These are phyloP conservation scores for Diplodia mutila DNA, from an alignment of 2,329 filamentous ascomycete species.

Conservation along the genomic window DNA sequence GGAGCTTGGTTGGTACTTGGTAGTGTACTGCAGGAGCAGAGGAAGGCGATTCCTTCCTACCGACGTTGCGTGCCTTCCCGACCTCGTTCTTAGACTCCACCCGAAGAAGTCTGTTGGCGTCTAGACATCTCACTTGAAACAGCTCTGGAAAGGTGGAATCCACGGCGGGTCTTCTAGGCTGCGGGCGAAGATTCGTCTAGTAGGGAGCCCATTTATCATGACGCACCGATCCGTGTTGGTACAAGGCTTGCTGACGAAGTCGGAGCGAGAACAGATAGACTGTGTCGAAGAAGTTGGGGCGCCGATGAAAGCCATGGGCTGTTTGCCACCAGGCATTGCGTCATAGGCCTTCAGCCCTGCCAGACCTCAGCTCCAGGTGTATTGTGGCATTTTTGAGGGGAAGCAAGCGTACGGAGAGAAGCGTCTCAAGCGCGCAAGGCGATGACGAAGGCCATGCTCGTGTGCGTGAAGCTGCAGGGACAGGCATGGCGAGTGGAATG, in stretches of 20 bases:
- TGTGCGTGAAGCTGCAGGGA: background rate
- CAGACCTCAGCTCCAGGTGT: background rate
- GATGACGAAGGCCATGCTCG: background rate
- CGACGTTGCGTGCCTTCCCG: background rate
- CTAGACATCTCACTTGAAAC: background rate
- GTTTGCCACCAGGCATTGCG: background rate
- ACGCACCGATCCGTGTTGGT: background rate
- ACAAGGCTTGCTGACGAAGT: background rate
- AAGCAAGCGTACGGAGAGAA: background rate
- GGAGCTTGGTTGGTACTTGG: too few relatives aligned
- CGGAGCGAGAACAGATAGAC: background rate
- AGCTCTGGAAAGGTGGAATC: too few relatives aligned
- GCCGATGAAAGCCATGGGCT: background rate
- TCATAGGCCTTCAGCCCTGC: background rate
- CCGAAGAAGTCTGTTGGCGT: background rate
- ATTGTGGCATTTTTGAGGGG: background rate
- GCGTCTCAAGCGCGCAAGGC: background rate
- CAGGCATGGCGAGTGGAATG: background rate
- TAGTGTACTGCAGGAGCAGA: background rate
- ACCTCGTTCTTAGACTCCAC: background rate
- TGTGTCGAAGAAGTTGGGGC: background rate
- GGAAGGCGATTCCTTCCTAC: too few relatives aligned
- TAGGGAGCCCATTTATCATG: background rate
- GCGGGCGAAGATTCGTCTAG: background rate
- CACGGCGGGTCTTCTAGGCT: too few relatives aligned